A percentile compares a stretch with the other conserved stretches of the same genome.
Conservation (phyloP, 2,329 filamentous ascomycete species). For the Beauveria caledonica region DNA sequence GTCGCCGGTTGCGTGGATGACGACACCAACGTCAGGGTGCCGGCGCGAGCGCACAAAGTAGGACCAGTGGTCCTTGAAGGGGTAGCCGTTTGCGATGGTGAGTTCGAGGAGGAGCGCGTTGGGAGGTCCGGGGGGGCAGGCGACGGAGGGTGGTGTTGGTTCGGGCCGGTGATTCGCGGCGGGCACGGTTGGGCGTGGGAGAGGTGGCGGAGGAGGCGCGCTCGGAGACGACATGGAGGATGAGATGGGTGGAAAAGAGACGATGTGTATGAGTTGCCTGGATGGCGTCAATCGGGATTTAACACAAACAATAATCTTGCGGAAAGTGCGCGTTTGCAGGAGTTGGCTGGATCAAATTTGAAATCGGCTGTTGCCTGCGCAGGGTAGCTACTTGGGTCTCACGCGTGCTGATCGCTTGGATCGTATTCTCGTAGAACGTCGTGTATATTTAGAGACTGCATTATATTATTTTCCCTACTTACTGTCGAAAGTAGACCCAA, state of each 20-base stretch:
- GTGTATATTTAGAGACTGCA: too few species aligned
- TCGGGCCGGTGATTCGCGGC: not conserved
- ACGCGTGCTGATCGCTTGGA: too few species aligned
- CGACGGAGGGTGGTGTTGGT: not conserved
- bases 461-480: too few species aligned
- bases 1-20: slow-evolving; percentile 24
- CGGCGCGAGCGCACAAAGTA: slow-evolving; percentile 20
- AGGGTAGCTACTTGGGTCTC: too few species aligned
- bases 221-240: not conserved
- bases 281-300: not conserved
- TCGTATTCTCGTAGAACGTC: too few species aligned
- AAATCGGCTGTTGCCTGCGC: too few species aligned
- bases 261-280: not conserved
- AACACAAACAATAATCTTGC: not conserved
- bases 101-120: slow-evolving; percentile 21
- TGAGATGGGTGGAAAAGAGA: not conserved
- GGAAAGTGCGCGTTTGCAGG: too few species aligned
- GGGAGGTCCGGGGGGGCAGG: slow-evolving; percentile 11
- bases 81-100: slow-evolving; percentile 23
- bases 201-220: not conserved
- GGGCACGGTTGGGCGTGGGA: not conserved
- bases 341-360: not conserved
- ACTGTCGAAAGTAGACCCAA: too few species aligned
- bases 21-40: slow-evolving; percentile 18
- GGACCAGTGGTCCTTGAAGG: slow-evolving; percentile 29